Conservation (phyloP, 176 grass and related monocot species). For the Cymbopogon citratus region DNA sequence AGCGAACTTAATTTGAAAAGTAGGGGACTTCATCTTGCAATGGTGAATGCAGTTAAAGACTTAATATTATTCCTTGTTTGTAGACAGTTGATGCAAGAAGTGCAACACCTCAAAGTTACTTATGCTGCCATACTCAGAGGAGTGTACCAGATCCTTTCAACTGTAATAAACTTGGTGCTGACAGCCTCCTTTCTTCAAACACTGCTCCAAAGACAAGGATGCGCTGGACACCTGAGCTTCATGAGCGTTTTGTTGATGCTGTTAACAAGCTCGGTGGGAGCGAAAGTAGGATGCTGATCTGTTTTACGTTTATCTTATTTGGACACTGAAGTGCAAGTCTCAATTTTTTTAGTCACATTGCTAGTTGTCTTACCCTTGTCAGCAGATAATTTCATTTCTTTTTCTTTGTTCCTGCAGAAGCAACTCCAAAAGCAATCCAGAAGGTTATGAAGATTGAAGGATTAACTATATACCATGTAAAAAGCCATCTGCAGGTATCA, state of each 20-base stretch:
- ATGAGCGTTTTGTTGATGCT: constrained; percentile 69
- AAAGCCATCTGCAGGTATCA: constrained; percentile 83
- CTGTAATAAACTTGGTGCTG: constrained; percentile 30
- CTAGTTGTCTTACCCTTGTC: background rate
- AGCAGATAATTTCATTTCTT: background rate
- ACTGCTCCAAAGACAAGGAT: constrained; percentile 53
- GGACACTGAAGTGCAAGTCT: background rate
- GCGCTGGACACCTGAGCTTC: constrained; percentile 80
- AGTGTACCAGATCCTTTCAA: constrained; percentile 30
- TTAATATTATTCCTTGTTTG: constrained; percentile 12
- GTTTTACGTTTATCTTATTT: background rate
- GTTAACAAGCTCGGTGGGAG: constrained; percentile 70
- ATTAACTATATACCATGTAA: constrained; percentile 87
- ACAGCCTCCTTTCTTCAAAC: constrained; percentile 34
- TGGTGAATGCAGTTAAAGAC: background rate
- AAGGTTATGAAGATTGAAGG: constrained; percentile 84
- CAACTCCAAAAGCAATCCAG: constrained; percentile 79
- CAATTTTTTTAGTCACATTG: background rate
- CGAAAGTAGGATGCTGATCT: constrained; percentile 52
- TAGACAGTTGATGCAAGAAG: constrained; percentile 33
- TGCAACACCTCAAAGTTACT: constrained; percentile 10
- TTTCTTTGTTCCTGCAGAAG: constrained; percentile 49
- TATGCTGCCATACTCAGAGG: constrained; percentile 18
- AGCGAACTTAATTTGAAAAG: background rate
- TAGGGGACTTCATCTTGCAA: background rate